phyloP scores from a whole-genome alignment of 83 land plant species.

The Isoetes engelmannii region DNA sequence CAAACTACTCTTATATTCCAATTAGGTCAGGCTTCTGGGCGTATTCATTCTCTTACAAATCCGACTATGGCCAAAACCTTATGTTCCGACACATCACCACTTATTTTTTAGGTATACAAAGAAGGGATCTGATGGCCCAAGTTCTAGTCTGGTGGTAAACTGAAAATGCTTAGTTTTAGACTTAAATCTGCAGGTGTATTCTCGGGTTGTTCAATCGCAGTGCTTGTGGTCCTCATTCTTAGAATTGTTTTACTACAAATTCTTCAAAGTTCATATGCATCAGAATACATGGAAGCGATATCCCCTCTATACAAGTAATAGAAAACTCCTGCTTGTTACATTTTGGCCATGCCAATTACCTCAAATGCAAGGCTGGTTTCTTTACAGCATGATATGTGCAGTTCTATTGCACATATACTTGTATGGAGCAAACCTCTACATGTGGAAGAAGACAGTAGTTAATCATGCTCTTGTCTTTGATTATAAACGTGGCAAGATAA shows the following conservation, averaged over 20 bases:
- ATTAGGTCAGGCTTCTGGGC: too few species aligned
- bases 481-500: constrained; percentile 49
- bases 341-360: neutral
- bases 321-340: constrained; percentile 3
- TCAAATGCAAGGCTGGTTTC: neutral
- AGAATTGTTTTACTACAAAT: constrained; percentile 31
- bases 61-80: too few species aligned
- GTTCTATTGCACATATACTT: constrained; percentile 61
- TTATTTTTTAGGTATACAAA: too few species aligned
- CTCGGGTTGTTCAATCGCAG: constrained; percentile 67
- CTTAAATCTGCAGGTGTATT: constrained; percentile 30
- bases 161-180: too few species aligned
- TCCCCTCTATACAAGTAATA: constrained; percentile 70
- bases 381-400: constrained; percentile 65
- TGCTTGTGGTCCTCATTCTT: constrained; percentile 49
- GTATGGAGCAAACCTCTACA: constrained; percentile 76
- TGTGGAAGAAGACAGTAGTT: constrained; percentile 62
- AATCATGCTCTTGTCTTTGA: constrained; percentile 81
- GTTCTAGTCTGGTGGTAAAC: too few species aligned
- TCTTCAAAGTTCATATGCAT: constrained; percentile 28
- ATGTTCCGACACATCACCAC: too few species aligned
- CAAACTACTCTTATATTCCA: too few species aligned
- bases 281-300: constrained; percentile 59
- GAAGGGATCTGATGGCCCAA: too few species aligned
- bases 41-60: too few species aligned